Percentiles rank a stretch among this genome's conserved stretches.
Conservation (phyloP, 495 filamentous ascomycete species). For the Aspergillus cavernicola region DNA sequence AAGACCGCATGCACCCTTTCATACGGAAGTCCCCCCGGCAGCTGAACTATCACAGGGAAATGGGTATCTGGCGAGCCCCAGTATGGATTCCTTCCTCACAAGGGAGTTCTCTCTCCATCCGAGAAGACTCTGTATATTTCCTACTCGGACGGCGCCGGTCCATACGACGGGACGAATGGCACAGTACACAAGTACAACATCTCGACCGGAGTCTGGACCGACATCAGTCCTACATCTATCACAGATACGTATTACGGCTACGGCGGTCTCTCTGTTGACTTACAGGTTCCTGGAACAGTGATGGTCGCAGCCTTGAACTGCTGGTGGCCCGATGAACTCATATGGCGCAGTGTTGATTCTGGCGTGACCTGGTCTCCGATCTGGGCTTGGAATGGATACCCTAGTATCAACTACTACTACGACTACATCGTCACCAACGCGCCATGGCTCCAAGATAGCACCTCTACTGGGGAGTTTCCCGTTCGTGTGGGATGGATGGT, state of each 20-base stretch:
- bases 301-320: conserved; percentile 16
- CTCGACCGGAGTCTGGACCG: conserved; percentile 11
- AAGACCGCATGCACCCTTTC: neutral
- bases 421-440: conserved; percentile 13
- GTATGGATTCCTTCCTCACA: conserved; percentile 17
- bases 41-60: conserved; percentile 6
- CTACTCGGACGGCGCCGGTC: conserved; percentile 12
- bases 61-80: conserved; percentile 15
- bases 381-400: conserved; percentile 19
- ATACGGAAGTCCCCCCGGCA: too few relatives aligned
- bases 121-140: conserved; percentile 13
- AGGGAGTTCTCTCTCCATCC: conserved; percentile 11
- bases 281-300: conserved; percentile 11
- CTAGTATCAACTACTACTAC: conserved; percentile 15
- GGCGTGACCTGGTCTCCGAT: conserved; percentile 13
- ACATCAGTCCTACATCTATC: conserved; percentile 15
- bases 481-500: conserved; percentile 16
- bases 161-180: conserved; percentile 16
- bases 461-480: conserved; percentile 7
- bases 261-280: conserved; percentile 13
- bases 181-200: conserved; percentile 18
- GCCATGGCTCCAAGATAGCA: conserved; percentile 12
- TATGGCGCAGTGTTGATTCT: conserved; percentile 11
- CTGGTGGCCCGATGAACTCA: conserved; percentile 17
- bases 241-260: conserved; percentile 17